phyloP scores from a whole-genome alignment of 2,329 filamentous ascomycete genomes.

The Fusarium sp. region DNA sequence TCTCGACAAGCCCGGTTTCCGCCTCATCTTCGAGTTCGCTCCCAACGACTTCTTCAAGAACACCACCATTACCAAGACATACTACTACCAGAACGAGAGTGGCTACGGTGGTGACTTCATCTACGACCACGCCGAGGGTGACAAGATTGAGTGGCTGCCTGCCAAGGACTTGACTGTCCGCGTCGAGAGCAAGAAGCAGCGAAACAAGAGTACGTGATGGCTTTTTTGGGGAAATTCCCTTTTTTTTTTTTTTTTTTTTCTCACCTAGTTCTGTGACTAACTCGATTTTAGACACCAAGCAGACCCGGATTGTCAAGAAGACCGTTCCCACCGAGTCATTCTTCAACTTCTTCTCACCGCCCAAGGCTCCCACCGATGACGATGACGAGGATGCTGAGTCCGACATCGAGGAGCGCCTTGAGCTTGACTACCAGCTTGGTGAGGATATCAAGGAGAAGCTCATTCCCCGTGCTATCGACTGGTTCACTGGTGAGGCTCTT shows the following conservation, averaged over 20 bases:
- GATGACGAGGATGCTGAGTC: constrained; percentile 80
- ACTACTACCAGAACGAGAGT: constrained; percentile 98
- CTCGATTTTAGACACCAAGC: constrained; percentile 84
- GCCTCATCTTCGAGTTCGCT: constrained; percentile 95
- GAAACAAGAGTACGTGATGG: constrained; percentile 88
- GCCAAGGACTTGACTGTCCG: constrained; percentile 94
- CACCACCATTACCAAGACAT: constrained; percentile 97
- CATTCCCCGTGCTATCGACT: constrained; percentile 97
- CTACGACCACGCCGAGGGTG: constrained; percentile 98
- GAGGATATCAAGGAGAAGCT: constrained; percentile 99
- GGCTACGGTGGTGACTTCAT: constrained; percentile 99
- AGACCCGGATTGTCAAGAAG: constrained; percentile 98
- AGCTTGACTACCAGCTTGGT: constrained; percentile 97
- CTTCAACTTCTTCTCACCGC: constrained; percentile 99
- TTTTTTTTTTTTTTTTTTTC: background rate
- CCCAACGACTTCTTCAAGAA: constrained; percentile 98
- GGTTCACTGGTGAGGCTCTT: constrained; percentile 98
- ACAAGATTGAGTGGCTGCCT: constrained; percentile 97
- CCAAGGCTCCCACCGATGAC: constrained; percentile 80
- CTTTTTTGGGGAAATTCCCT: background rate
- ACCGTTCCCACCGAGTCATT: constrained; percentile 98
- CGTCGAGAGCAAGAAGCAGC: constrained; percentile 98
- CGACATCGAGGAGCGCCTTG: constrained; percentile 96
- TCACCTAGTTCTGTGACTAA: background rate
- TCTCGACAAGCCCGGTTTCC: constrained; percentile 97